phyloP scores from a whole-genome alignment of 2,329 filamentous ascomycete species.

The Alternaria triticimaculans region DNA sequence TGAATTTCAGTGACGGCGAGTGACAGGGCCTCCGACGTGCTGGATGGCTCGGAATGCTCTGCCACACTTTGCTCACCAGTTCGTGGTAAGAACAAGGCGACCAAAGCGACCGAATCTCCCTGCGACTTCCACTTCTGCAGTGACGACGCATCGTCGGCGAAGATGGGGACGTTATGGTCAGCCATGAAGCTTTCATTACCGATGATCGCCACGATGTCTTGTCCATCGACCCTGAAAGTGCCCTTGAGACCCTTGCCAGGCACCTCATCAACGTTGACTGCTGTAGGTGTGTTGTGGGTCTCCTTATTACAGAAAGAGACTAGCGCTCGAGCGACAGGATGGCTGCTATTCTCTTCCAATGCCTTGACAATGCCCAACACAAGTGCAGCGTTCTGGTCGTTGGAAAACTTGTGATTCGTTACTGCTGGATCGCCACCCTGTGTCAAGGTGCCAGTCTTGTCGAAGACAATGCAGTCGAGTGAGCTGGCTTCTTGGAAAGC shows the following conservation, averaged over 20 bases:
- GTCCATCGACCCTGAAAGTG: conserved; percentile 50
- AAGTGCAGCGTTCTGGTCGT: conserved; percentile 40
- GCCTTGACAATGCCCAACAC: conserved; percentile 64
- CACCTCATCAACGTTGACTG: conserved; percentile 65
- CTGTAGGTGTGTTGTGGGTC: conserved; percentile 18
- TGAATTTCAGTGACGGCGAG: background rate
- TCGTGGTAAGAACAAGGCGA: conserved; percentile 33
- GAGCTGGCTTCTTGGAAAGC: conserved; percentile 85
- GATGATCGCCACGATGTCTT: conserved; percentile 60
- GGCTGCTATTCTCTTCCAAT: conserved; percentile 74
- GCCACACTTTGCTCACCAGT: background rate
- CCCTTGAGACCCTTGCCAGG: conserved; percentile 75
- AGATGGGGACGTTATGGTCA: conserved; percentile 44
- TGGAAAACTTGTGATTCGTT: conserved; percentile 58
- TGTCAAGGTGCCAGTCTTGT: conserved; percentile 87
- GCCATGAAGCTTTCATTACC: conserved; percentile 76
- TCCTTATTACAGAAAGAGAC: conserved; percentile 64
- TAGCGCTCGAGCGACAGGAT: conserved; percentile 76
- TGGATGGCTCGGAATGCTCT: background rate
- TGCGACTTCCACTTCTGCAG: conserved; percentile 51
- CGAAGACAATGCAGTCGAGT: conserved; percentile 80
- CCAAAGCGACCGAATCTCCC: conserved; percentile 52
- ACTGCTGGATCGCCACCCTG: conserved; percentile 74
- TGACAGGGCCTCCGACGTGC: background rate
- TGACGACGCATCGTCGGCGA: conserved; percentile 17